Conservation (phyloP, 2,329 filamentous ascomycete genomes). For the Claviceps pazoutovae region DNA sequence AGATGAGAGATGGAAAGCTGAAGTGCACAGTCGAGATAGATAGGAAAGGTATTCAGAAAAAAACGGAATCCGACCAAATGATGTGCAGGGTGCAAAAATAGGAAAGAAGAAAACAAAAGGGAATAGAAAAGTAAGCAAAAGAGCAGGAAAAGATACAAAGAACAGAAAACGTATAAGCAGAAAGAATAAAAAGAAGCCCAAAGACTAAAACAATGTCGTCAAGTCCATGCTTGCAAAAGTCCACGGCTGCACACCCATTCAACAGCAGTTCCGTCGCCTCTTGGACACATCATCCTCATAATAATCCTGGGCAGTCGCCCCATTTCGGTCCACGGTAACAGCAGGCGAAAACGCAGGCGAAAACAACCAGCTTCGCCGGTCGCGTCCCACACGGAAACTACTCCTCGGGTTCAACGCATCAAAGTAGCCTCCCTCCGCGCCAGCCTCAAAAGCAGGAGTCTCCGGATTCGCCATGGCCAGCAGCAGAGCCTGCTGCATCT, state of each 20-base stretch:
- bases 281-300: slow-evolving; percentile 11
- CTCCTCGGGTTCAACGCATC: slow-evolving; percentile 31
- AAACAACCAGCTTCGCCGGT: slow-evolving; percentile 46
- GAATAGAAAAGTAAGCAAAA: not conserved
- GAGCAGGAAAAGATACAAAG: not conserved
- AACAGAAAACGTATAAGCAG: not conserved
- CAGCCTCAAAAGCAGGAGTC: slow-evolving; percentile 31
- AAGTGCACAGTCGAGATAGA: too few species aligned
- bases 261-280: slow-evolving; percentile 18
- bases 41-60: too few species aligned
- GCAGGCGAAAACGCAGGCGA: slow-evolving; percentile 38
- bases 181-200: not conserved
- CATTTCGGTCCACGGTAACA: slow-evolving; percentile 32
- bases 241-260: not conserved
- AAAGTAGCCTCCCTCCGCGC: slow-evolving; percentile 36
- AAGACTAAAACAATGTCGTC: not conserved
- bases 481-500: slow-evolving; percentile 44
- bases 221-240: too few species aligned
- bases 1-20: too few species aligned
- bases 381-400: slow-evolving; percentile 44
- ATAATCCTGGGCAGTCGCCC: slow-evolving; percentile 16
- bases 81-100: too few species aligned
- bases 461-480: slow-evolving; percentile 40
- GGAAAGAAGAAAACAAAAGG: not conserved
- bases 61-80: too few species aligned